A percentile compares a stretch with the other conserved stretches of the same genome.
Conservation (phyloP, 139 green algal genomes). For the Pleodorina starrii region DNA sequence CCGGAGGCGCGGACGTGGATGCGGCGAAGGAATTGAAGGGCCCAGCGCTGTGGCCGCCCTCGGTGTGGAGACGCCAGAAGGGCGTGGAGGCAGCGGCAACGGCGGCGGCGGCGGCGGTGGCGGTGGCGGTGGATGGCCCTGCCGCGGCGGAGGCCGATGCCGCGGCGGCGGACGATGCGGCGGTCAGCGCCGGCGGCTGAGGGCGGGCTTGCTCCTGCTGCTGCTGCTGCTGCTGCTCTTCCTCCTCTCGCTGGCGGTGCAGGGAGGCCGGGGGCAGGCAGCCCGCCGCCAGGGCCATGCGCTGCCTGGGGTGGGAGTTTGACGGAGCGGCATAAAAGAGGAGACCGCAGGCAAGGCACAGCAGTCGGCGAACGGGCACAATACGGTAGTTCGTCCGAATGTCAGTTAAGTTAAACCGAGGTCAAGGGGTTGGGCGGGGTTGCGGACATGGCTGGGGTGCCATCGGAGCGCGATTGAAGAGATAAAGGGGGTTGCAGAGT, state of each 20-base stretch:
- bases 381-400: too few relatives aligned
- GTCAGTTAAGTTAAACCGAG: too few relatives aligned
- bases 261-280: background rate
- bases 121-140: background rate
- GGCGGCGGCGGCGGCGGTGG: background rate
- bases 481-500: too few relatives aligned
- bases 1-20: too few relatives aligned
- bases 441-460: too few relatives aligned
- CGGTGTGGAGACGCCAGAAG: background rate
- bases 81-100: background rate
- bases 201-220: background rate
- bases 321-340: background rate
- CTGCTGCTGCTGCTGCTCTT: background rate
- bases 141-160: background rate
- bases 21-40: too few relatives aligned
- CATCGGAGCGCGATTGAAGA: too few relatives aligned
- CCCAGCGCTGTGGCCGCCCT: too few relatives aligned
- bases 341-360: too few relatives aligned
- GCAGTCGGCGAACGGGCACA: too few relatives aligned
- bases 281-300: background rate
- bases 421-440: too few relatives aligned
- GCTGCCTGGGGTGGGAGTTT: constrained; percentile 8
- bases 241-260: background rate
- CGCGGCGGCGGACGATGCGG: background rate
- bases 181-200: background rate